Conservation (phyloP, 768 basidiomycete genomes). For the Mycena amicta region DNA sequence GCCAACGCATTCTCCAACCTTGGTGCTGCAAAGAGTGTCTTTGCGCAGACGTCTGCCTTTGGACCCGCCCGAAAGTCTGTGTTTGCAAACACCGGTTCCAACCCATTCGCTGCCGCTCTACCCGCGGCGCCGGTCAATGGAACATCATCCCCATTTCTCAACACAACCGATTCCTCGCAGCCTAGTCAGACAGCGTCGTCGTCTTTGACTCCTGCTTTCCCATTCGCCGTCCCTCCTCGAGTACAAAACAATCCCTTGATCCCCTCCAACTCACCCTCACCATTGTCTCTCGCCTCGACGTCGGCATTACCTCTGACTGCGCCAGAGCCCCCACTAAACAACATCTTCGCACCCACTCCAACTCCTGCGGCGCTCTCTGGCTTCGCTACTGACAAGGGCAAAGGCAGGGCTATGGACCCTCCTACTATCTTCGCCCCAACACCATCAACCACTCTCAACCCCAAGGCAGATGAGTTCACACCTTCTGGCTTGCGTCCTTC, state of each 20-base stretch:
- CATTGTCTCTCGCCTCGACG: slow-evolving; percentile 22
- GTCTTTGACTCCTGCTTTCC: slow-evolving; percentile 14
- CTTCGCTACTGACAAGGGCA: slow-evolving; percentile 20
- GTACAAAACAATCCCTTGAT: slow-evolving; percentile 19
- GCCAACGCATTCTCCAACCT: slow-evolving; percentile 43
- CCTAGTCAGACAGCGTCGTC: slow-evolving; percentile 23
- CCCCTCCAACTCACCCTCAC: slow-evolving; percentile 22
- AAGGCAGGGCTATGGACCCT: slow-evolving; percentile 5
- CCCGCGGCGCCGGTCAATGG: background rate
- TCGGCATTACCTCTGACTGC: slow-evolving; percentile 24
- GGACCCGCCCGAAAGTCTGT: slow-evolving; percentile 27
- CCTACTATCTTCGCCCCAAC: slow-evolving; percentile 5
- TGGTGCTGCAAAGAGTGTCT: slow-evolving; percentile 41
- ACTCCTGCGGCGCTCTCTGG: slow-evolving; percentile 4
- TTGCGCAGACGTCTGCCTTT: slow-evolving; percentile 40
- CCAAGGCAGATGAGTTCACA: slow-evolving; percentile 18
- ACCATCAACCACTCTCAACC: slow-evolving; percentile 13
- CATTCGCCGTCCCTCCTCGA: slow-evolving; percentile 18
- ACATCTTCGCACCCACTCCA: slow-evolving; percentile 17
- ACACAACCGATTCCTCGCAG: background rate
- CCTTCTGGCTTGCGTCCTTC: slow-evolving; percentile 3
- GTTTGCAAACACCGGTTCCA: slow-evolving; percentile 18
- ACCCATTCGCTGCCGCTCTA: background rate
- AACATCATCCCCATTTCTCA: no score
- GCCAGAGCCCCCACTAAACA: slow-evolving; percentile 3